Evolutionary conservation across 1,139 yeast genomes (phyloP).

Genomic region (Diutina mesorugosa): DNA sequence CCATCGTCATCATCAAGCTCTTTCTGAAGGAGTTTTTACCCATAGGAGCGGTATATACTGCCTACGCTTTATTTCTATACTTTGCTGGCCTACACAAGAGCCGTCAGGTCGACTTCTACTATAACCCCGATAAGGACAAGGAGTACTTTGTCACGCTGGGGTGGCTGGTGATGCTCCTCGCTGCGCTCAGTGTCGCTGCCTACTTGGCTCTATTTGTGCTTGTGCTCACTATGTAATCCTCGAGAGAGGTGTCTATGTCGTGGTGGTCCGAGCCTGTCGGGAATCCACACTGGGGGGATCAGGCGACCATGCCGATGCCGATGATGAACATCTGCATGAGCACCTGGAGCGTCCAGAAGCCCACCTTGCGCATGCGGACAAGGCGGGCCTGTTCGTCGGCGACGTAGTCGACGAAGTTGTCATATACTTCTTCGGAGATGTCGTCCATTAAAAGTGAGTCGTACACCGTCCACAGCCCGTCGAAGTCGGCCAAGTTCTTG

Average conservation of each 20-base stretch:
- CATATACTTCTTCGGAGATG: slow-evolving; percentile 78
- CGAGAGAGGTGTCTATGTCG: not conserved
- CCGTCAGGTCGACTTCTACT: slow-evolving; percentile 30
- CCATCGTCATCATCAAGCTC: slow-evolving; percentile 26
- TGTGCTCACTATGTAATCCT: slow-evolving; percentile 10
- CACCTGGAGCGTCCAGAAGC: slow-evolving; percentile 87
- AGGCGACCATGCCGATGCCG: slow-evolving; percentile 44
- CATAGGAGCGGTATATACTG: slow-evolving; percentile 39
- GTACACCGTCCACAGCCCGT: slow-evolving; percentile 93
- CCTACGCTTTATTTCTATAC: slow-evolving; percentile 37
- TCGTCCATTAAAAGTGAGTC: slow-evolving; percentile 90
- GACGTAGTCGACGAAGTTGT: slow-evolving; percentile 79
- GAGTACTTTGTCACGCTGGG: slow-evolving; percentile 39
- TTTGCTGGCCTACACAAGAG: slow-evolving; percentile 35
- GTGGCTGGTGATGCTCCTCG: slow-evolving; percentile 30
- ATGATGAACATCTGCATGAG: slow-evolving; percentile 69
- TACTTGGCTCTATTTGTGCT: slow-evolving; percentile 32
- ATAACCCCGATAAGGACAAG: slow-evolving; percentile 25
- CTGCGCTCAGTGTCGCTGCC: slow-evolving; percentile 30
- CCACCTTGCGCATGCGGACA: slow-evolving; percentile 66
- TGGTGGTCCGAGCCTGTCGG: not conserved
- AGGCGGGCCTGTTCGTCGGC: slow-evolving; percentile 74
- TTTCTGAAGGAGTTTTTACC: slow-evolving; percentile 41
- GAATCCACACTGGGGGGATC: not conserved
- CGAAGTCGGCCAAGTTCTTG: slow-evolving; percentile 69